A percentile compares a stretch with the other conserved stretches of the same genome.
These are phyloP conservation scores for Leccinum subgranulosum DNA, from an alignment of 768 basidiomycete genomes.

Conservation along the genomic window DNA sequence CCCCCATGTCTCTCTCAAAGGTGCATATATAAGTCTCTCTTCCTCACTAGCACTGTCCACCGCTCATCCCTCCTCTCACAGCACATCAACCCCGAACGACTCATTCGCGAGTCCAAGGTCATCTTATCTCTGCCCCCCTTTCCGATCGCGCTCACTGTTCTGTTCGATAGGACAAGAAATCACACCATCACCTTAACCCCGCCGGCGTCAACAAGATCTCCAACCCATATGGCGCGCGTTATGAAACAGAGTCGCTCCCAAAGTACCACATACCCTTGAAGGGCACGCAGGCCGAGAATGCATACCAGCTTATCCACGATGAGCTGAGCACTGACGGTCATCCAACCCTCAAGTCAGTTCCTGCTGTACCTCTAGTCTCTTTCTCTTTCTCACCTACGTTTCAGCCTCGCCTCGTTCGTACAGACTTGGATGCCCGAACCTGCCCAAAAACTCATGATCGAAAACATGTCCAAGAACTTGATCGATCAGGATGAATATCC, in stretches of 20 bases:
- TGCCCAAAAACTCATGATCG: conserved; percentile 54
- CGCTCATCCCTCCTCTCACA: conserved; percentile 18
- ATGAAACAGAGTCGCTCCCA: conserved; percentile 64
- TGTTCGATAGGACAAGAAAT: conserved; percentile 45
- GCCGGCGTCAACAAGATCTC: conserved; percentile 30
- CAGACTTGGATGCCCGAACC: conserved; percentile 60
- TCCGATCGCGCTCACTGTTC: background rate
- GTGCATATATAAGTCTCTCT: conserved; percentile 25
- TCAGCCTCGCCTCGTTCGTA: conserved; percentile 59
- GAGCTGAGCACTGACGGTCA: conserved; percentile 54
- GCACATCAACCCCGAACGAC: conserved; percentile 67
- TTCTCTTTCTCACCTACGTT: conserved; percentile 1
- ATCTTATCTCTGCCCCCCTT: conserved; percentile 5
- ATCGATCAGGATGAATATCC: conserved; percentile 74
- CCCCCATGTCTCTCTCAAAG: conserved; percentile 58
- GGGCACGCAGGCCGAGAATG: conserved; percentile 51
- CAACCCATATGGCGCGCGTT: conserved; percentile 59
- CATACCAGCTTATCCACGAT: conserved; percentile 64
- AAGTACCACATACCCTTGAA: conserved; percentile 64
- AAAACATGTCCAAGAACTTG: conserved; percentile 65
- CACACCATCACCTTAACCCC: conserved; percentile 34
- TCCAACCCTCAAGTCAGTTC: conserved; percentile 47
- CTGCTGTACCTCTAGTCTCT: background rate
- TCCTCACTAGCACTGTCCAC: background rate
- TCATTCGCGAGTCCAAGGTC: conserved; percentile 59